Evolutionary conservation across 2,329 filamentous ascomycete species (phyloP).

Genomic region (Fusarium denticulatum): DNA sequence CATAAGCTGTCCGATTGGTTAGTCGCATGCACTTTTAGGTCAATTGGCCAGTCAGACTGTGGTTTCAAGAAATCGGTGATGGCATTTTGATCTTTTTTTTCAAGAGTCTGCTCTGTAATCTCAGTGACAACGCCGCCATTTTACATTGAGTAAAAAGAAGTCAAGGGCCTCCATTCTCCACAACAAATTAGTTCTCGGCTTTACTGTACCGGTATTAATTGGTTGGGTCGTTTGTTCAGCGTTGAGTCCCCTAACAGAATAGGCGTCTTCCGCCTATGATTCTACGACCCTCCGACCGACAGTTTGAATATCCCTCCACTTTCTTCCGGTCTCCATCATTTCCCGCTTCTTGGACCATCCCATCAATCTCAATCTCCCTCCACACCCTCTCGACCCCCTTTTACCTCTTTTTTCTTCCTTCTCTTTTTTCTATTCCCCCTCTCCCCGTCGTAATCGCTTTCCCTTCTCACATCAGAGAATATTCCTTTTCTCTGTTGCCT

Average conservation of each 20-base stretch:
- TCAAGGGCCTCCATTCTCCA: neutral
- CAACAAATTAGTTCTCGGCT: conserved; percentile 3
- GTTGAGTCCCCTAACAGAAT: neutral
- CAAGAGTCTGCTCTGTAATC: neutral
- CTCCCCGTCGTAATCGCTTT: neutral
- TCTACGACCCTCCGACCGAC: conserved; percentile 28
- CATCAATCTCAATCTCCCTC: conserved; percentile 30
- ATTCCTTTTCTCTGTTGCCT: conserved; percentile 14
- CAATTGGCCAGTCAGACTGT: conserved; percentile 25
- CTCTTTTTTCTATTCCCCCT: neutral
- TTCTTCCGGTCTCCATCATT: conserved; percentile 35
- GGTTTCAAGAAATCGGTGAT: neutral
- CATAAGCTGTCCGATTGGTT: conserved; percentile 11
- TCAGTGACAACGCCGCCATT: conserved; percentile 18
- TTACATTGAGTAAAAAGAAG: neutral
- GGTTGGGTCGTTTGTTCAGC: neutral
- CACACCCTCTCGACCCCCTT: conserved; percentile 32
- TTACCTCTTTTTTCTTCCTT: conserved; percentile 18
- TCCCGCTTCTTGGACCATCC: conserved; percentile 19
- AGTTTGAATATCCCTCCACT: conserved; percentile 36
- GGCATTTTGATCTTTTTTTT: neutral
- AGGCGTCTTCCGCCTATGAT: neutral
- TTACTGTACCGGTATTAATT: conserved; percentile 17
- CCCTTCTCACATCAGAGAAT: conserved; percentile 11
- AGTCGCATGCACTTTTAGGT: neutral